phyloP scores from a whole-genome alignment of 768 basidiomycete species.

The Lentinus tigrinus region DNA sequence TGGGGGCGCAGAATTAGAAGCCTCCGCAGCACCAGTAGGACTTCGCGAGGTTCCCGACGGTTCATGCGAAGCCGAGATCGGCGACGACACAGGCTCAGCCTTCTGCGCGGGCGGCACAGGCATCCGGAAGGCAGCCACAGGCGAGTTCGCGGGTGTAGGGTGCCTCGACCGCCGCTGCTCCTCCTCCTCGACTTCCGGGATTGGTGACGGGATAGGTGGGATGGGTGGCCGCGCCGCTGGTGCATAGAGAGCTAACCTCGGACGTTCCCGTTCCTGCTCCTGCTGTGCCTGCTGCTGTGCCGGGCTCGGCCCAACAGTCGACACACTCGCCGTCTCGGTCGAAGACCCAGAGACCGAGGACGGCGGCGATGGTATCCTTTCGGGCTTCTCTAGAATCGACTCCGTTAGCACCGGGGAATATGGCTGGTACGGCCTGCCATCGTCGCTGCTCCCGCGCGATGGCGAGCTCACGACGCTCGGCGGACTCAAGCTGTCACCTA shows the following conservation, averaged over 20 bases:
- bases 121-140: slow-evolving; percentile 33
- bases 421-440: slow-evolving; percentile 11
- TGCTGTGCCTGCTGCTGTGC: not conserved
- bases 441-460: slow-evolving; percentile 16
- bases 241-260: not conserved
- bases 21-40: not conserved
- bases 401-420: slow-evolving; percentile 19
- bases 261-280: not conserved
- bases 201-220: slow-evolving; percentile 25
- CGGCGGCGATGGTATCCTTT: slow-evolving; percentile 17
- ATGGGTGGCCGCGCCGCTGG: not conserved
- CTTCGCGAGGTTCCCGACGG: not conserved
- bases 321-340: slow-evolving; percentile 27
- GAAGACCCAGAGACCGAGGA: slow-evolving; percentile 27
- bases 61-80: slow-evolving; percentile 6
- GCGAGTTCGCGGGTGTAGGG: slow-evolving; percentile 67
- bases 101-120: slow-evolving; percentile 14
- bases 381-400: slow-evolving; percentile 13
- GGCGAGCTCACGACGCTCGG: slow-evolving; percentile 32
- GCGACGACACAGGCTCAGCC: slow-evolving; percentile 9
- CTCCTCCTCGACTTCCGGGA: slow-evolving; percentile 32
- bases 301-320: slow-evolving; percentile 18
- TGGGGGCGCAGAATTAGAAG: not conserved
- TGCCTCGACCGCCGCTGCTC: slow-evolving; percentile 41
- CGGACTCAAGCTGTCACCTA: slow-evolving; percentile 40